Evolutionary conservation across 2,329 filamentous ascomycete species (phyloP).

Genomic region (Talaromyces sp.): DNA sequence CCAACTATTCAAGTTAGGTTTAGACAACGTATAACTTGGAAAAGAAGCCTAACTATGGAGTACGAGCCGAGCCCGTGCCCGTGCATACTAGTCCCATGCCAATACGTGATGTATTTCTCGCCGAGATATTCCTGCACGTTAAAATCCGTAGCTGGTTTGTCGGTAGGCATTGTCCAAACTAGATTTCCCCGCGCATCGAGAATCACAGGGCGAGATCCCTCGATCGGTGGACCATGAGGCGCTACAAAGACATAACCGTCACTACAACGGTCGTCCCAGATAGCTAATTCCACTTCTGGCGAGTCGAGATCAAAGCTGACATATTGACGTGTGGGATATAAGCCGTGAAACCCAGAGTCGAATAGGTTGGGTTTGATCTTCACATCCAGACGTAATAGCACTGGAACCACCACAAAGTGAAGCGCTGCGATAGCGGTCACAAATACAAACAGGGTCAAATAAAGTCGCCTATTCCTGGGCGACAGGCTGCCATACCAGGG

Average conservation of each 20-base stretch:
- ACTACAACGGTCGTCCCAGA: no score
- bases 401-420: neutral
- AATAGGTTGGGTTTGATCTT: no score
- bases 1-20: neutral
- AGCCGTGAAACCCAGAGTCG: no score
- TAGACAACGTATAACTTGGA: no score
- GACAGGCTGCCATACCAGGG: neutral
- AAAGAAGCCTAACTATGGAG: neutral
- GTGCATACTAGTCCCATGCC: neutral
- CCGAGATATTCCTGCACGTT: slow-evolving; percentile 5
- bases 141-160: neutral
- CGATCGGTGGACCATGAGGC: neutral
- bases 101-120: neutral
- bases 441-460: neutral
- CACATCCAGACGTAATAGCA: neutral
- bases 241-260: neutral
- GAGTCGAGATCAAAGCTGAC: no score
- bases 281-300: no score
- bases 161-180: neutral
- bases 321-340: no score
- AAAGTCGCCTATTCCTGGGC: neutral
- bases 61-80: slow-evolving; percentile 1
- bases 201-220: neutral
- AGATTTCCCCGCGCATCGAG: slow-evolving; percentile 2
- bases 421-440: neutral